Base-by-base conservation (phyloP, 495 filamentous ascomycete genomes). In the Lepraria neglecta region DNA sequence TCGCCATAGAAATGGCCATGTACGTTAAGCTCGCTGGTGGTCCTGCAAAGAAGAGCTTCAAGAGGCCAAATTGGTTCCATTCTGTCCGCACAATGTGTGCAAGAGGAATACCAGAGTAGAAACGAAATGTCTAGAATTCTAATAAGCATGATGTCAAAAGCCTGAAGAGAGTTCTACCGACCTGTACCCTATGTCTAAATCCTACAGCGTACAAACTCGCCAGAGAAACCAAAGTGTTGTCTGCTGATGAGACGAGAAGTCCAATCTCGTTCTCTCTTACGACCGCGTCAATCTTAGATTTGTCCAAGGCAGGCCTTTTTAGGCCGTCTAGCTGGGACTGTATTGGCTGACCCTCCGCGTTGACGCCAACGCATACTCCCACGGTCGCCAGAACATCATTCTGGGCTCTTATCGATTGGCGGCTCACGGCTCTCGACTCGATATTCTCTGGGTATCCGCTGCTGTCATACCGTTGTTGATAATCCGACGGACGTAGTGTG, bases 371-470 rank as follows among this genome's bases (percentile, higher is more conserved):
- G 50, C 80, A 79, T 24, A 80, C 72, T 4, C 80, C 79, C 73
- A 82, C 79, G 3, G 78, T 81, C 14, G 78, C 77, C n/a, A 81
- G 73, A 11, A 83, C 77, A 64, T 82, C 80, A 73, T 83, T 83
- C 60, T 82, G 79, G 0, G 80, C 80, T 70, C 76, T 75, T 58
- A 77, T 70, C 5, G 80, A 74, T 19, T 73, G 73, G 43, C 76
- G 70, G 5, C 73, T 78, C 28, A 78, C 63, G 27, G 64, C 55
- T 53, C 73, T 77, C 0, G 79, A 81, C 50, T 80, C 78, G 0
- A 78, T 78, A 66, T 89, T 90, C 43, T 84, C 72, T 7, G 87
- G 84, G 57, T 86, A 83, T 15, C 87, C 88, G 58, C 82, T 78
- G n/a, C 80, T 78, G 71, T 90, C 87, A 70, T 88, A 90, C 48